A percentile compares a stretch with the other conserved stretches of the same genome.
Conservation (phyloP, 352 stramenopile species). For the Phytophthora pistaciae region DNA sequence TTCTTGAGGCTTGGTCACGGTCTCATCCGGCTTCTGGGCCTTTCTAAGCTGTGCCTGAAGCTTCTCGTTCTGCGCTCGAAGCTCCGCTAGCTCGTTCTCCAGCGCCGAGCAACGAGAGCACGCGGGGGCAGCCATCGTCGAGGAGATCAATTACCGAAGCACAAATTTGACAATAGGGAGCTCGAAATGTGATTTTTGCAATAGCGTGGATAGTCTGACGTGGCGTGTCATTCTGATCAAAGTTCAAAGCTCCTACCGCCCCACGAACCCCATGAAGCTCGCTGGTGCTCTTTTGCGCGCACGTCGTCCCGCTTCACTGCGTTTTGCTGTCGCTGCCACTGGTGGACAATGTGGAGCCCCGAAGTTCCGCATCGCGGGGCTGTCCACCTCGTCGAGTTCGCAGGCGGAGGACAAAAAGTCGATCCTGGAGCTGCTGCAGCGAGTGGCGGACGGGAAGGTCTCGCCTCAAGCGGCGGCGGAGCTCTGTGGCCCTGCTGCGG, state of each 20-base stretch:
- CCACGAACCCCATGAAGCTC: conserved; percentile 18
- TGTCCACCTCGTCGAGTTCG: conserved; percentile 28
- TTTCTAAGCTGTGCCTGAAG: conserved; percentile 31
- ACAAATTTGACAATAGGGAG: conserved; percentile 24
- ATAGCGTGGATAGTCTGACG: conserved; percentile 24
- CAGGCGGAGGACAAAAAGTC: conserved; percentile 32
- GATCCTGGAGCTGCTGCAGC: conserved; percentile 61
- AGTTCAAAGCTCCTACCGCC: neutral
- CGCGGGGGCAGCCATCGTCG: neutral
- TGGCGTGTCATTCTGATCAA: conserved; percentile 22
- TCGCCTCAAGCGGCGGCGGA: conserved; percentile 38
- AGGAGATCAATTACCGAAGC: conserved; percentile 2
- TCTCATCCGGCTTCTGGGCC: neutral
- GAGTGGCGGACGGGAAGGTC: conserved; percentile 64
- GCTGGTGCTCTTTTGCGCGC: conserved; percentile 9
- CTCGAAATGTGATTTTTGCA: conserved; percentile 9
- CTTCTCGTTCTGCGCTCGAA: conserved; percentile 38
- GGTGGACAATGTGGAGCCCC: neutral
- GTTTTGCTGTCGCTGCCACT: conserved; percentile 6
- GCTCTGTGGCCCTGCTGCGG: conserved; percentile 24
- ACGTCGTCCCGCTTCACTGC: conserved; percentile 11
- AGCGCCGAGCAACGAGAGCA: conserved; percentile 44
- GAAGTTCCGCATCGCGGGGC: conserved; percentile 3
- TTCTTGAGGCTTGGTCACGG: conserved; percentile 3
- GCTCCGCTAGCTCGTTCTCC: conserved; percentile 27